Evolutionary conservation across 2,329 filamentous ascomycete genomes (phyloP), one percentile per base, ranked within the genome.

Genomic region (Aspergillus arachidicola): DNA sequence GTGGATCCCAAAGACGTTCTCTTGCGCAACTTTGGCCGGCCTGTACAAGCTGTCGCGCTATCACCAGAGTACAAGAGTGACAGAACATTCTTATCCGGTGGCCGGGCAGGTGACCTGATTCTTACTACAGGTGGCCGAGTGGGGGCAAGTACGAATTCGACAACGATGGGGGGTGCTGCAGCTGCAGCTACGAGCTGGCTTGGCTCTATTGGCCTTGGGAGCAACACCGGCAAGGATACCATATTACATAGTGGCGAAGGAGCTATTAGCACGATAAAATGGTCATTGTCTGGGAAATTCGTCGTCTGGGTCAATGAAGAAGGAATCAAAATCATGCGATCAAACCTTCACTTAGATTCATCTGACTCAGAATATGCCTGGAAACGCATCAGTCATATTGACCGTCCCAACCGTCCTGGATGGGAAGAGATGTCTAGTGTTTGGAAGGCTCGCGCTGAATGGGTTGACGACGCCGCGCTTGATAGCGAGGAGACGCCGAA

Each of bases 381-480:
- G 96, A 96, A 95, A 77, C 87, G 94, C 11, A 92, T 99, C 66
- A 94, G 92, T 28, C 94, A 98, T 74, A 90, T 96, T 64, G 93
- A 96, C 73, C 87, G 93, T 50, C 95, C 95, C 2, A 91, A 93
- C 71, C 91, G 91, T 6, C 88, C 91, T 10, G 89, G 91, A 61
- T 98, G 95, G 93, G 93, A 97, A 69, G 93, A 96, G 48, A 97
- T 99, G 94, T 94, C 94, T 0, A 87, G 91, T 54, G 92, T 97
- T 4, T 98, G 95, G 94, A 97, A 94, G 80, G 92, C 92, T 2
- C 86, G 94, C 26, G 89, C 89, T 1, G 93, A 98, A 75, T 99
- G 95, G 95, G 90, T 98, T 51, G 92, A 98, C 72, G 91, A 96
- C 71, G 86, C 89, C 64, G 84, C 87, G 6, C 83, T 97, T n/a